Base-by-base conservation (phyloP, 306 rosid species). In the Prunus dulcis region DNA sequence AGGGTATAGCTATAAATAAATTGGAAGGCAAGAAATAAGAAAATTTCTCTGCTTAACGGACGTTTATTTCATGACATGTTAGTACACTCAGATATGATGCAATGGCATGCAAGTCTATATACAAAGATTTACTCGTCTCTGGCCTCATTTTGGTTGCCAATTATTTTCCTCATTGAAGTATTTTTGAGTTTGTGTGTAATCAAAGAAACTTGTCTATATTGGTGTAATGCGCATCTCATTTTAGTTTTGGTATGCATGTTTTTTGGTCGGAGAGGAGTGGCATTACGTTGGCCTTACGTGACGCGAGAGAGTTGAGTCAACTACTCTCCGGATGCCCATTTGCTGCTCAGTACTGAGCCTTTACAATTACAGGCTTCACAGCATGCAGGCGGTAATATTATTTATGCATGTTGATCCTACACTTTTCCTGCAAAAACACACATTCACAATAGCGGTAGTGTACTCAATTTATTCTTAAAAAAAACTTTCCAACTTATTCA, bases 1-100 rank as follows among this genome's bases (percentile, higher is more conserved):
- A 76, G 86, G 78, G 75, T 76, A 58, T 76, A 60, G 46, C 43
- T 77, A 79, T 86, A 60, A 89, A 85, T 82, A 87, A 89, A 67
- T 78, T 77, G 76, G 83, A 86, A 72, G 43, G 80, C 69, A 74
- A 51, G 46, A 83, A 69, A 47, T 45, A 74, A 71, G 38, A 62
- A 80, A 78, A 64, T 67, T 70, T 87, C 19, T 71, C 81, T 69
- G 70, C 75, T 67, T 67, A 51, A 55, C 67, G 57, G 80, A 60
- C 65, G 47, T 60, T 67, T 74, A 75, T 55, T 22, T 67, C 61
- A 57, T 82, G 71, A 64, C 78, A 34, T 75, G 75, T 52, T 63
- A 82, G 75, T 65, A 77, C 71, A 58, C 73, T 32, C 67, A 80
- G 72, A 69, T 79, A 70, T 68, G 53, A 67, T 67, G 82, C 78